These are phyloP conservation scores for Tylopilus plumbeoviolaceoides DNA, from an alignment of 768 basidiomycete genomes.

Conservation along the genomic window DNA sequence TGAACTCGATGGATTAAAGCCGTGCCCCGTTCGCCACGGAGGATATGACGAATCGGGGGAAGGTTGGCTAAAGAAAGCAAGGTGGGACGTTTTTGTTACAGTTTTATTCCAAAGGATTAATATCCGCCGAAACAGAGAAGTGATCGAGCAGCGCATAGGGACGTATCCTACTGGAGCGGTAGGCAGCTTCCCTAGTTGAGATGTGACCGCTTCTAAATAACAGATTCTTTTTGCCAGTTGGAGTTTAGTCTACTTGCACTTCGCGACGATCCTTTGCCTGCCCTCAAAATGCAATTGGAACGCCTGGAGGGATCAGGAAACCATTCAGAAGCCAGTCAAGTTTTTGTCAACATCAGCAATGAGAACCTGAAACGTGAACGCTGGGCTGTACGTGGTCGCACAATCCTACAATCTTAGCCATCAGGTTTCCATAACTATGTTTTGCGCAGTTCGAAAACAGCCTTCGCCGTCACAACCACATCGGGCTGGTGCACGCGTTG, in stretches of 20 bases:
- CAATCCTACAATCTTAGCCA: background rate
- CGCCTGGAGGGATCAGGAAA: constrained; percentile 42
- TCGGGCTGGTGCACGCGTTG: constrained; percentile 74
- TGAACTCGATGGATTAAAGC: constrained; percentile 90
- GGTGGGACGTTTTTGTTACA: constrained; percentile 37
- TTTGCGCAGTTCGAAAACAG: constrained; percentile 76
- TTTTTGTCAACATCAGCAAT: constrained; percentile 52
- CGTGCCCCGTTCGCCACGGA: constrained; percentile 78
- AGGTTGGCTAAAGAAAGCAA: constrained; percentile 81
- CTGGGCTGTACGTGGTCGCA: constrained; percentile 64
- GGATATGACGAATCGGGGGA: constrained; percentile 59
- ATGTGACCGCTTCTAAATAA: constrained; percentile 4
- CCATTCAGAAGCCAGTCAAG: constrained; percentile 44
- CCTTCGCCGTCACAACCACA: constrained; percentile 80
- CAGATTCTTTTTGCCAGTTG: constrained; percentile 44
- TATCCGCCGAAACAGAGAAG: constrained; percentile 49
- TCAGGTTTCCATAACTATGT: constrained; percentile 3
- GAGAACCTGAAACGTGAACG: constrained; percentile 74
- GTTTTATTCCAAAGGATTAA: constrained; percentile 15
- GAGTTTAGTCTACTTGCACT: constrained; percentile 92
- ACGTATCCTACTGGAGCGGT: constrained; percentile 90
- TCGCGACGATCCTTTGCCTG: constrained; percentile 74
- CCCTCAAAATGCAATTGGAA: constrained; percentile 56
- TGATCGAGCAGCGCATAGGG: constrained; percentile 82
- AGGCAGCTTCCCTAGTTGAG: constrained; percentile 29